A percentile compares a stretch with the other conserved stretches of the same genome.
These are phyloP conservation scores for Amoebophrya sp. DNA, from an alignment of 169 alveolate species.

Conservation along the genomic window DNA sequence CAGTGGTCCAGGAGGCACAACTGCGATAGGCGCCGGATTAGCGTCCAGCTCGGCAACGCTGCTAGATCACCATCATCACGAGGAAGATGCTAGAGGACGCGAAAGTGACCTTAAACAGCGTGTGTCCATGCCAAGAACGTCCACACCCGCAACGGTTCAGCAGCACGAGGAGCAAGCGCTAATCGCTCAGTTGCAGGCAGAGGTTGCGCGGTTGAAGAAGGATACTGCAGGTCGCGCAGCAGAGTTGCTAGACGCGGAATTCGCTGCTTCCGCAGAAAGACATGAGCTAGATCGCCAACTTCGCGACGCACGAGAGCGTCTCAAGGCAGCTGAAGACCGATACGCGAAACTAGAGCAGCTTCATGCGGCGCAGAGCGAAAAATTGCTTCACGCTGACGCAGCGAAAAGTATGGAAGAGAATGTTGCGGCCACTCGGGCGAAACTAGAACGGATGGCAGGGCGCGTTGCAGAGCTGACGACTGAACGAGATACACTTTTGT, in stretches of 20 bases:
- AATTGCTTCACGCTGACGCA: not conserved
- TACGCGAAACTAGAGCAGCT: not conserved
- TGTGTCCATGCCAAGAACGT: not conserved
- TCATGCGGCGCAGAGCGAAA: not conserved
- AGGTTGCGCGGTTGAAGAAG: constrained; percentile 10
- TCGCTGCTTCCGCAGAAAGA: not conserved
- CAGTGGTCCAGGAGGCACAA: too few species aligned
- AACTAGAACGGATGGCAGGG: not conserved
- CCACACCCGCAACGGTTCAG: not conserved
- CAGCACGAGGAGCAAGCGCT: not conserved
- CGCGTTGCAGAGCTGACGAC: not conserved
- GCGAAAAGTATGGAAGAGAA: not conserved
- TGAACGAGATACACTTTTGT: not conserved
- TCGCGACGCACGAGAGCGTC: not conserved
- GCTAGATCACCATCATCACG: too few species aligned
- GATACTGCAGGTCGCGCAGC: not conserved
- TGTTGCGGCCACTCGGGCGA: not conserved
- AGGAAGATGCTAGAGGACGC: too few species aligned
- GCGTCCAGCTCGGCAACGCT: too few species aligned
- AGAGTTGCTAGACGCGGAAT: not conserved
- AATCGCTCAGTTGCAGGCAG: not conserved
- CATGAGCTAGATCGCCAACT: not conserved
- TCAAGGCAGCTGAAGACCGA: not conserved
- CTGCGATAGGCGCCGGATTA: too few species aligned
- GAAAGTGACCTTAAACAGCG: not conserved